These are phyloP conservation scores for Dothideomycetes sp. DNA, from an alignment of 2,329 filamentous ascomycete species.

Conservation along the genomic window DNA sequence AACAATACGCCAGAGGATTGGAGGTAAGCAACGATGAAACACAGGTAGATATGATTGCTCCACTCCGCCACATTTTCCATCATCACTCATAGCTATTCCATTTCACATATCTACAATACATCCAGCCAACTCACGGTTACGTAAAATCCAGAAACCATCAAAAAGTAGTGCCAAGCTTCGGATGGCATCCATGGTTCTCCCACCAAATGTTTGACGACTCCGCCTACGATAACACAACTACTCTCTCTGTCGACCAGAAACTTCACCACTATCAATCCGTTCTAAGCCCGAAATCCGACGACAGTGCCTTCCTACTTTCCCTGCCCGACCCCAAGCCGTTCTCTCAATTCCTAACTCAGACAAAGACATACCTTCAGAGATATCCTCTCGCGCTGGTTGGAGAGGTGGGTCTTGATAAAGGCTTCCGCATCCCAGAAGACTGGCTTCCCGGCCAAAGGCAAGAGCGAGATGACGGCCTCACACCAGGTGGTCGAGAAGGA, in stretches of 20 bases:
- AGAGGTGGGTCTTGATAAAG: conserved; percentile 68
- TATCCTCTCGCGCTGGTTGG: conserved; percentile 59
- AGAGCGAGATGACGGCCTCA: conserved; percentile 40
- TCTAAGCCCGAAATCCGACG: conserved; percentile 45
- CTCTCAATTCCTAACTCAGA: conserved; percentile 46
- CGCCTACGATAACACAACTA: conserved; percentile 18
- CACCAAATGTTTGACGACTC: conserved; percentile 60
- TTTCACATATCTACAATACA: not conserved
- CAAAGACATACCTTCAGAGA: conserved; percentile 41
- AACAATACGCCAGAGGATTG: conserved; percentile 12
- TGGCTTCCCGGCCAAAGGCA: conserved; percentile 35
- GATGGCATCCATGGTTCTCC: conserved; percentile 83
- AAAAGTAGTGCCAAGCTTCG: conserved; percentile 60
- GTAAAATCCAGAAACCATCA: conserved; percentile 19
- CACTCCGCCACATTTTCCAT: not conserved
- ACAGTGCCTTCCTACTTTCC: conserved; percentile 35
- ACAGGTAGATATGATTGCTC: not conserved
- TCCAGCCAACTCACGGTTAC: conserved; percentile 1
- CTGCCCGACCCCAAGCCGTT: conserved; percentile 53
- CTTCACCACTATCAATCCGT: conserved; percentile 56
- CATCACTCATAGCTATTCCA: not conserved
- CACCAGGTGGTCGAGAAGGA: conserved; percentile 61
- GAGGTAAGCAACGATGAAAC: conserved; percentile 20
- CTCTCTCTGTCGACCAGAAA: conserved; percentile 31
- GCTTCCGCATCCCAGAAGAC: conserved; percentile 59